These are phyloP conservation scores for Blepharisma undulans DNA, from an alignment of 169 alveolate species.

Conservation along the genomic window DNA sequence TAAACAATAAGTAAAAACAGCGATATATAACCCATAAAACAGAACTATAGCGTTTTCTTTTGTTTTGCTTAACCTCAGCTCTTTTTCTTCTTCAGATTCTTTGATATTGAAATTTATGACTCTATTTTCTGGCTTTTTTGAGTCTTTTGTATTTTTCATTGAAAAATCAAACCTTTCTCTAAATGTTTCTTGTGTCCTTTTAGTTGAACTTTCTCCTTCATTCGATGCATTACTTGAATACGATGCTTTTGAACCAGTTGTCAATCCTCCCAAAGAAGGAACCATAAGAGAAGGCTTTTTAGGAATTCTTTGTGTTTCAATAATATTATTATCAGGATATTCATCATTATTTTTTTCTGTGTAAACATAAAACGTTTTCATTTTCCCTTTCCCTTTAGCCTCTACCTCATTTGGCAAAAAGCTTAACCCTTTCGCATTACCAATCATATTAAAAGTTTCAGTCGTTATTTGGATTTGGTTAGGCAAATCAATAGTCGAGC, in stretches of 20 bases:
- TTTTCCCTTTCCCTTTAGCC: constrained; percentile 37
- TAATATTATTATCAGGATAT: not conserved
- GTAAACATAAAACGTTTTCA: constrained; percentile 32
- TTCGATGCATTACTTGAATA: not conserved
- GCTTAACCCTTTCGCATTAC: not conserved
- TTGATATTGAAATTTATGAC: not conserved
- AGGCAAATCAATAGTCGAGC: constrained; percentile 42
- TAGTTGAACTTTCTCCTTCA: not conserved
- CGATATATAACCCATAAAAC: not conserved
- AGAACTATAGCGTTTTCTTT: not conserved
- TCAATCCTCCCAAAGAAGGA: not conserved
- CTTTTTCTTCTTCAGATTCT: not conserved
- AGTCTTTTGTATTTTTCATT: not conserved
- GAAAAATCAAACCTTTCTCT: not conserved
- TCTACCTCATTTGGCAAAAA: not conserved
- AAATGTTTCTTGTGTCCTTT: not conserved
- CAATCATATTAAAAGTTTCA: not conserved
- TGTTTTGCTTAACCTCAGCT: not conserved
- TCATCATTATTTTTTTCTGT: not conserved
- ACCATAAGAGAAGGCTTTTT: not conserved
- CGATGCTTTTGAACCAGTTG: not conserved
- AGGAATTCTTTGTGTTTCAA: not conserved
- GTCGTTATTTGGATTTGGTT: constrained; percentile 30
- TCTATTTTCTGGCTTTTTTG: not conserved
- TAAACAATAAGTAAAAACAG: not conserved